Conservation (phyloP, 768 basidiomycete genomes). For the Neoboletus brunneissimus region DNA sequence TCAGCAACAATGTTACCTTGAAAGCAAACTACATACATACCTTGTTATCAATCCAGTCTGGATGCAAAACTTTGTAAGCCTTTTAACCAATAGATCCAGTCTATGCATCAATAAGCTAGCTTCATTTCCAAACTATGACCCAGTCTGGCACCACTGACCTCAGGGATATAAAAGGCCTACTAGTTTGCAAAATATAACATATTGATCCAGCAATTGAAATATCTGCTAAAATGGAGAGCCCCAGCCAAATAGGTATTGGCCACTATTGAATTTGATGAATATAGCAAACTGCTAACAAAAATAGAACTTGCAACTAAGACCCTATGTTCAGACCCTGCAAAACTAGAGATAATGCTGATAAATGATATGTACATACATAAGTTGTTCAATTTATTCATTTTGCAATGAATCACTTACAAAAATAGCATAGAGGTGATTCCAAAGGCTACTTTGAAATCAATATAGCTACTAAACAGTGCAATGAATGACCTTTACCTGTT, state of each 20-base stretch:
- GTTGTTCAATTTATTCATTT: background rate
- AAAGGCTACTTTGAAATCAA: slow-evolving; percentile 17
- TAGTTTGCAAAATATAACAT: slow-evolving; percentile 11
- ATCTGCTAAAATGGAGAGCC: slow-evolving; percentile 18
- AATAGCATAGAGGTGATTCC: slow-evolving; percentile 4
- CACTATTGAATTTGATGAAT: slow-evolving; percentile 12
- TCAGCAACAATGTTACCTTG: background rate
- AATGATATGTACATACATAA: background rate
- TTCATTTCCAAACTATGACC: background rate
- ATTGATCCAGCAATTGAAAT: slow-evolving; percentile 24
- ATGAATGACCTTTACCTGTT: slow-evolving; percentile 11
- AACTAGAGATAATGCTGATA: background rate
- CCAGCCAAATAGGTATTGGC: slow-evolving; percentile 21
- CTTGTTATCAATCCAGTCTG: slow-evolving; percentile 30
- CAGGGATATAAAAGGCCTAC: background rate
- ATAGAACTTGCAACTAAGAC: slow-evolving; percentile 1
- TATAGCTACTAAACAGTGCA: background rate
- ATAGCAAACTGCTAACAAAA: background rate
- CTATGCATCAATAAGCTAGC: slow-evolving; percentile 1
- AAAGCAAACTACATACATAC: slow-evolving; percentile 11
- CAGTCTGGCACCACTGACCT: slow-evolving; percentile 11
- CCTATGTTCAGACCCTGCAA: background rate
- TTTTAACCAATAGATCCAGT: slow-evolving; percentile 14
- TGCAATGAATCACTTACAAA: slow-evolving; percentile 12
- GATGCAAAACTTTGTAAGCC: slow-evolving; percentile 16